phyloP scores from a whole-genome alignment of 164 flowering plant species.

The Piper betle region DNA sequence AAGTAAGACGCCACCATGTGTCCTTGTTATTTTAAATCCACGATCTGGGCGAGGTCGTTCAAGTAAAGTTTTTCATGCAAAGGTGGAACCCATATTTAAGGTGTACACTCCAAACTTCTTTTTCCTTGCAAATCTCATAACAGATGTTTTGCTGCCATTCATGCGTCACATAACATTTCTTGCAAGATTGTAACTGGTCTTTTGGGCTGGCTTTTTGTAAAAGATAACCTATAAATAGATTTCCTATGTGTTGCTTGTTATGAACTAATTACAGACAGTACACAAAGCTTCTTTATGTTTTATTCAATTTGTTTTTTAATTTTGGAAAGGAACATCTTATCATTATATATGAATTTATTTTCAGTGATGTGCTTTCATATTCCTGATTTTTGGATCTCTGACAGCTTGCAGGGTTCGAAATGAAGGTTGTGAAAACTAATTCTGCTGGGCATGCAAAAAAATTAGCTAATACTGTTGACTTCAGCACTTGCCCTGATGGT shows the following conservation, averaged over 20 bases:
- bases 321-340: background rate
- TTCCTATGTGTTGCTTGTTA: background rate
- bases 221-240: too few species aligned
- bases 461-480: constrained; percentile 79
- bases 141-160: background rate
- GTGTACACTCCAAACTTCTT: constrained; percentile 13
- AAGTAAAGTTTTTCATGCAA: constrained; percentile 72
- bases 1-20: constrained; percentile 72
- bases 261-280: too few species aligned
- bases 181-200: background rate
- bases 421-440: constrained; percentile 81
- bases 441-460: constrained; percentile 91
- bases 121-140: too few species aligned
- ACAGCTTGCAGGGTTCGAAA: constrained; percentile 96
- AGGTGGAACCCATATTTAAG: constrained; percentile 94
- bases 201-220: background rate
- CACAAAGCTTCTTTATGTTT: too few species aligned
- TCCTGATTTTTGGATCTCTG: constrained; percentile 5
- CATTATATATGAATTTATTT: background rate
- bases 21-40: constrained; percentile 93
- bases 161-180: background rate
- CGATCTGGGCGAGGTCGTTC: constrained; percentile 97
- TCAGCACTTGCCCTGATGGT: constrained; percentile 97
- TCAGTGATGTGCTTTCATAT: background rate
- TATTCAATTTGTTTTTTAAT: background rate